These are phyloP conservation scores for Pythium plurisporium DNA, from an alignment of 352 stramenopile genomes.

Conservation along the genomic window DNA sequence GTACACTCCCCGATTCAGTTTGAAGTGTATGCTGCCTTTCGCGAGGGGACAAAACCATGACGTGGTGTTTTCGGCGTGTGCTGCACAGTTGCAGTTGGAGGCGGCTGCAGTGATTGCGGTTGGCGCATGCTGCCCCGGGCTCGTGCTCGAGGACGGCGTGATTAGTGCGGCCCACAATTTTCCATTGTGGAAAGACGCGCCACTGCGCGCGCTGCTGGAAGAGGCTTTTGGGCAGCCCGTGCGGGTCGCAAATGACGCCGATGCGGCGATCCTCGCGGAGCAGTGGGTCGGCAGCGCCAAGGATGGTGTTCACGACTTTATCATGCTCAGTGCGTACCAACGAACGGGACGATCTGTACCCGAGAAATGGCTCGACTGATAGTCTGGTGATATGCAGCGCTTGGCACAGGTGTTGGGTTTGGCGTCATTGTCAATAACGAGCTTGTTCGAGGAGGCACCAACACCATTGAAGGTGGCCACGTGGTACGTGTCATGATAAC, in stretches of 20 bases:
- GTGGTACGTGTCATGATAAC: conserved; percentile 35
- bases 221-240: conserved; percentile 38
- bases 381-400: conserved; percentile 27
- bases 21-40: neutral
- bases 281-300: conserved; percentile 75
- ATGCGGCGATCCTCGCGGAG: conserved; percentile 76
- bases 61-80: too few species aligned
- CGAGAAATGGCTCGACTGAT: neutral
- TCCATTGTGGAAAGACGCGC: conserved; percentile 54
- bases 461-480: conserved; percentile 76
- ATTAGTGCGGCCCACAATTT: conserved; percentile 72
- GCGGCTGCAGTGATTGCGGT: conserved; percentile 32
- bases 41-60: too few species aligned
- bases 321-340: conserved; percentile 90
- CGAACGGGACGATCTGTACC: conserved; percentile 21
- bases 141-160: conserved; percentile 43
- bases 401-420: conserved; percentile 73
- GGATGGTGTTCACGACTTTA: conserved; percentile 53
- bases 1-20: conserved; percentile 15
- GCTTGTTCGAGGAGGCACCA: conserved; percentile 61
- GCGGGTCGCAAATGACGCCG: conserved; percentile 68
- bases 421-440: conserved; percentile 59
- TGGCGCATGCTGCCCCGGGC: conserved; percentile 61
- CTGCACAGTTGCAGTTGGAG: conserved; percentile 20
- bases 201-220: conserved; percentile 50